Percentiles rank a stretch among this genome's conserved stretches.
Conservation (phyloP, 2,329 filamentous ascomycete species). For the Ophiostoma perfectum region DNA sequence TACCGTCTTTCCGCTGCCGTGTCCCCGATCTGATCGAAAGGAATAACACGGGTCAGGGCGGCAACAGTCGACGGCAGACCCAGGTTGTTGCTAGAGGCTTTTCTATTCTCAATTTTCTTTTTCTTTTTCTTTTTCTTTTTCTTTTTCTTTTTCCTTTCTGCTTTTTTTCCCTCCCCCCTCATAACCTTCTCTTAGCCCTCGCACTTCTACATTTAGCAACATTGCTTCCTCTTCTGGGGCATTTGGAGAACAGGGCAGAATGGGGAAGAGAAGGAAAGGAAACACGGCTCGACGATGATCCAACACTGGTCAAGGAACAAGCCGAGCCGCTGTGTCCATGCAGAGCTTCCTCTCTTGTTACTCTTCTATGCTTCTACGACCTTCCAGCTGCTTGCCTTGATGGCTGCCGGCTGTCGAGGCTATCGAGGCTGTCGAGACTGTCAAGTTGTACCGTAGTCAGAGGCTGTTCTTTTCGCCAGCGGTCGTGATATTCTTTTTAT, state of each 20-base stretch:
- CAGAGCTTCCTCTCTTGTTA: not conserved
- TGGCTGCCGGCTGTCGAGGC: too few relatives aligned
- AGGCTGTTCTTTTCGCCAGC: too few relatives aligned
- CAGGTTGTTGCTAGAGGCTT: not conserved
- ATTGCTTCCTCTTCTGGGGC: not conserved
- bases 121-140: not conserved
- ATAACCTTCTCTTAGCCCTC: too few relatives aligned
- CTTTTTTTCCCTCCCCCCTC: not conserved
- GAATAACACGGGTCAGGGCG: constrained; percentile 10
- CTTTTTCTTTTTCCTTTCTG: not conserved
- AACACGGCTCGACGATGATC: constrained; percentile 1
- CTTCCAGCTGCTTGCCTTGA: too few relatives aligned
- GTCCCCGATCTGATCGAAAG: constrained; percentile 4
- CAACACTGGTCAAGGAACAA: not conserved
- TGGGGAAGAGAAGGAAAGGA: not conserved
- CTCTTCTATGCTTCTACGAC: not conserved
- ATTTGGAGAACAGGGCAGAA: not conserved
- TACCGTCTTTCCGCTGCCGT: constrained; percentile 3
- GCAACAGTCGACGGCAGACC: not conserved
- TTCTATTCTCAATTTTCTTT: not conserved
- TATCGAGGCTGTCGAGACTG: too few relatives aligned
- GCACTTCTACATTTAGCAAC: too few relatives aligned
- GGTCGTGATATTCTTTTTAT: not conserved
- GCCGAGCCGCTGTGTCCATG: not conserved
- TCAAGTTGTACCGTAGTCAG: too few relatives aligned